phyloP scores from a whole-genome alignment of 2,329 filamentous ascomycete genomes.

The Penicillium brasilianum region DNA sequence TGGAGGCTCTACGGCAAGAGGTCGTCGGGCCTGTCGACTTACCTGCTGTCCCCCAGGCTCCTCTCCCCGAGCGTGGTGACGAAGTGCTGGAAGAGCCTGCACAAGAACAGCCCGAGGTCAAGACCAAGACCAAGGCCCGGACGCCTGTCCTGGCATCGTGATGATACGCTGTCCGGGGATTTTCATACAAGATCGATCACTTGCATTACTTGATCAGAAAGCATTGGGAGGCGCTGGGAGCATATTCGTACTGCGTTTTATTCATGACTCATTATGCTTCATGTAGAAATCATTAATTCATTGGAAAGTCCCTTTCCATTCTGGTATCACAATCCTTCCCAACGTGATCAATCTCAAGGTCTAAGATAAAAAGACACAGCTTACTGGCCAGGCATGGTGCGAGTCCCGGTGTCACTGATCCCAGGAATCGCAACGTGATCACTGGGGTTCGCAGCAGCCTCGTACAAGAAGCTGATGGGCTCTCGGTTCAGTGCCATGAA shows the following conservation, averaged over 20 bases:
- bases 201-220: conserved; percentile 21
- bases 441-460: conserved; percentile 86
- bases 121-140: conserved; percentile 34
- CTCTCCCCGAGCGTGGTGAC: conserved; percentile 29
- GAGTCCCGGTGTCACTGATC: conserved; percentile 45
- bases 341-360: not conserved
- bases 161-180: not conserved
- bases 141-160: conserved; percentile 33
- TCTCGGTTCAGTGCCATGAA: conserved; percentile 86
- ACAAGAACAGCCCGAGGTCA: conserved; percentile 35
- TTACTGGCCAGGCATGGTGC: conserved; percentile 50
- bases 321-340: not conserved
- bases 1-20: conserved; percentile 78
- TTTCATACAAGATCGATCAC: conserved; percentile 20
- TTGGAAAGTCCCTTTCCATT: not conserved
- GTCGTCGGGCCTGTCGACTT: conserved; percentile 46
- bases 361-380: not conserved
- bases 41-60: conserved; percentile 45
- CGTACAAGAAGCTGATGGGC: conserved; percentile 86
- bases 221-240: conserved; percentile 37
- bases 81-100: not conserved
- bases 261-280: conserved; percentile 24
- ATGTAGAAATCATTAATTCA: conserved; percentile 23
- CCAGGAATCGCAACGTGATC: conserved; percentile 69
- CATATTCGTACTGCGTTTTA: conserved; percentile 9